Evolutionary conservation across 768 basidiomycete genomes (phyloP), one percentile per base, ranked within the genome.

Genomic region (Tricholoma matsutake): DNA sequence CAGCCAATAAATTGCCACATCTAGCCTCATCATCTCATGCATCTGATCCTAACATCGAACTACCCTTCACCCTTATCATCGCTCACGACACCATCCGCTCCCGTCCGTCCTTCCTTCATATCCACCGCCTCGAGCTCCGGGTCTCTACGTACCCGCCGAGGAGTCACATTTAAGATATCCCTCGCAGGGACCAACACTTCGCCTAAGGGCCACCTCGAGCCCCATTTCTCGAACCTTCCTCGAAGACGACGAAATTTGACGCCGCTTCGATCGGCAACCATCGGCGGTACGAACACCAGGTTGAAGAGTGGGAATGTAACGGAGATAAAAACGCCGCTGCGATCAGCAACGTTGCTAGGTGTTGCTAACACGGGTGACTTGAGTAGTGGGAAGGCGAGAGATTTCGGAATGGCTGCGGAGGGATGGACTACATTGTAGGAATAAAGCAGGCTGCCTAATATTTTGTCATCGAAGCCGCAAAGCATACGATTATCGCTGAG

Each of bases 141-240:
- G 13, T 59, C 57, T 18, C 60, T 68, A 7, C 65, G 64, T 41
- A 55, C 61, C 28, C 62, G 67, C 29, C 60, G 67, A 25, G 65
- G 67, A 4, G 53, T 68, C 18, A 62, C 57, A 8, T 60, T 67
- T 35, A 64, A 43, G 4, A 25, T 68, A 16, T 58, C 64, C 20
- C 39, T 57, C 5, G 18, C 31, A 31, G 49, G 54, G 13, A 29
- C 16, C 28, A 22, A 14, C 34, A 6, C 61, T 25, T 37, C 56
- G 8, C 32, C 57, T 3, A 58, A 57, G 16, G 53, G 35, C 10
- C 56, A 57, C 3, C 22, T 47, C 1, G 54, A 45, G 32, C 53
- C 55, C 28, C 14, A 20, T 34, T 55, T 59, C 18, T 55, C 54
- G 6, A 56, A 59, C 20, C 35, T 53, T n/a, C 60, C 63, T 20